These are phyloP conservation scores for Auriculariales sp. DNA, from an alignment of 768 basidiomycete species.

Conservation along the genomic window DNA sequence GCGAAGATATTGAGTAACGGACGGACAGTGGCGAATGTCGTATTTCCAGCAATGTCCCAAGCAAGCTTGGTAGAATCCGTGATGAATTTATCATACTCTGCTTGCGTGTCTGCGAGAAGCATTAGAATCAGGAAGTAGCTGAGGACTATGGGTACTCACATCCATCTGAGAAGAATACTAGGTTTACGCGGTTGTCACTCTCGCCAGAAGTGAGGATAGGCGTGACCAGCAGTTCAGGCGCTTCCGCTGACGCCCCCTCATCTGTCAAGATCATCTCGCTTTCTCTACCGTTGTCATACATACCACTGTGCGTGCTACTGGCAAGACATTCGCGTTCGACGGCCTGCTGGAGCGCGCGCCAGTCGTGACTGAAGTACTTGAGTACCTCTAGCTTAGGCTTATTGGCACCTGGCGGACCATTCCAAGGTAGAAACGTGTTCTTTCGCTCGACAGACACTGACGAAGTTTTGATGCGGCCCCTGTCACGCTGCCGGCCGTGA, in stretches of 20 bases:
- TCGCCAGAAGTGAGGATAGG: conserved; percentile 49
- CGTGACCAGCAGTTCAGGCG: conserved; percentile 36
- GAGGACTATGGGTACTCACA: conserved; percentile 30
- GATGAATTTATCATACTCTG: conserved; percentile 50
- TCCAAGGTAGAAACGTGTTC: background rate
- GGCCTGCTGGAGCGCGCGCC: background rate
- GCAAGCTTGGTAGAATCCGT: conserved; percentile 53
- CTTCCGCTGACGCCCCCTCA: background rate
- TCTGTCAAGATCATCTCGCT: background rate
- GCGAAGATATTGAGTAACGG: conserved; percentile 75
- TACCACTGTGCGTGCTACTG: background rate
- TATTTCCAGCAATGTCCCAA: conserved; percentile 52
- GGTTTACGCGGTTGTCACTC: conserved; percentile 49
- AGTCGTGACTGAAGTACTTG: background rate
- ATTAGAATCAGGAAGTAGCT: background rate
- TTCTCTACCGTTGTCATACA: too few relatives aligned
- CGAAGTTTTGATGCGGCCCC: background rate
- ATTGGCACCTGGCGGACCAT: background rate
- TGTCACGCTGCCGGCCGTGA: too few relatives aligned
- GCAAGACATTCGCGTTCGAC: background rate
- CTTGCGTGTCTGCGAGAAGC: conserved; percentile 29
- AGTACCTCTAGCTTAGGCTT: too few relatives aligned
- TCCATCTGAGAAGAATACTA: conserved; percentile 68
- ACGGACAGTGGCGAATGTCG: conserved; percentile 63
- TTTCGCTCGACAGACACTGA: background rate